Evolutionary conservation across 1,139 yeast species (phyloP).

Genomic region (Geotrichum candidum): DNA sequence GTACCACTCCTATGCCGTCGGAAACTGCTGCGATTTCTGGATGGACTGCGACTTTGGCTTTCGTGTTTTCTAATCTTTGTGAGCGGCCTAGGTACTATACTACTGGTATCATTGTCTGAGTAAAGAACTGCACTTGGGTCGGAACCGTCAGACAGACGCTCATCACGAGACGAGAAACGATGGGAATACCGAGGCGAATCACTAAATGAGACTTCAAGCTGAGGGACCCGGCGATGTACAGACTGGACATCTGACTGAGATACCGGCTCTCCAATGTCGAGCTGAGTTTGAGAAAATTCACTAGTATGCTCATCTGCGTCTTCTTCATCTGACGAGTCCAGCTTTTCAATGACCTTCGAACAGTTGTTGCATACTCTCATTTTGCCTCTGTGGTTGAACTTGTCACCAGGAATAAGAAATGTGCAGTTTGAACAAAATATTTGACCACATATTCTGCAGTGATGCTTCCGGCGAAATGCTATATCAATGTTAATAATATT

Average conservation of each 20-base stretch:
- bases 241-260: conserved; percentile 9
- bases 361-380: conserved; percentile 80
- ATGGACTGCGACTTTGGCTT: conserved; percentile 12
- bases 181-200: conserved; percentile 6
- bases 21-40: conserved; percentile 12
- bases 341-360: conserved; percentile 50
- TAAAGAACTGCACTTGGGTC: conserved; percentile 1
- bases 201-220: conserved; percentile 24
- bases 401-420: conserved; percentile 64
- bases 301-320: conserved; percentile 17
- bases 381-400: conserved; percentile 62
- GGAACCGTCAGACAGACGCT: conserved; percentile 6
- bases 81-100: conserved; percentile 8
- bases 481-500: neutral
- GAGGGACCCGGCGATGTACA: conserved; percentile 4
- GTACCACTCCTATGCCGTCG: conserved; percentile 29
- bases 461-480: conserved; percentile 82
- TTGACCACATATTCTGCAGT: conserved; percentile 93
- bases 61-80: conserved; percentile 9
- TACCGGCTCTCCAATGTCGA: conserved; percentile 8
- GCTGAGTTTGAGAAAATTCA: conserved; percentile 7
- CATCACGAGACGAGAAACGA: conserved; percentile 3
- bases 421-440: conserved; percentile 91
- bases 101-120: conserved; percentile 16
- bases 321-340: conserved; percentile 21